Evolutionary conservation across 139 green algal genomes (phyloP), one percentile per base, ranked within the genome.

Genomic region (Chlorella sp.): DNA sequence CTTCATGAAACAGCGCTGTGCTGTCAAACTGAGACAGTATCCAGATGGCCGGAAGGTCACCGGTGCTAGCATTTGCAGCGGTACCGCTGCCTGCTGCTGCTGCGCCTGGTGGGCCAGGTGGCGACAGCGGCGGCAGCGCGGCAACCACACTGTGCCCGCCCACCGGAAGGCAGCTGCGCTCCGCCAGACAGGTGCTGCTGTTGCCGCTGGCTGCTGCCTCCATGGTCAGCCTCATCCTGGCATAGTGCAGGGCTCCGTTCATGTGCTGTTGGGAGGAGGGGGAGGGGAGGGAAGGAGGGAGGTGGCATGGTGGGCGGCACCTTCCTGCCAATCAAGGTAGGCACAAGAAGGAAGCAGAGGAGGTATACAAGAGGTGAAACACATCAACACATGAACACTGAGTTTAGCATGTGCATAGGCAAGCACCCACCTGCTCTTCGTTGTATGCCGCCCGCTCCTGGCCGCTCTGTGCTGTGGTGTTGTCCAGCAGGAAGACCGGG

Each of bases 121-220:
- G 19, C 9, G 87, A 89, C 88, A 97, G 66, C 18, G 93, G 91
- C 14, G 94, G 95, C 88, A 97, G 60, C 34, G 95, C 91, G 3
- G 93, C 93, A 92, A 93, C 95, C 39, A 98, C 94, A 77, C 88
- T 95, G 94, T 96, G 96, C 24, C 94, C 94, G 19, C 96, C 96
- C 36, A 98, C 73, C 14, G 96, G 96, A n/a, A 93, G 87, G 86
- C 96, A 97, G 24, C 85, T 94, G 30, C 82, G 36, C 0, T 86
- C 83, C 0, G 66, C 28, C 16, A 97, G 90, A 91, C 95, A 97
- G 34, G 79, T 53, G 11, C 14, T 83, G 60, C 93, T 93, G 92
- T 96, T 94, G 37, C 42, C 48, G 48, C 48, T 9, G 48, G 48
- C 85, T 3, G 60, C n/a, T 12, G 88, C 91, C 28, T 76, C 28